phyloP scores from a whole-genome alignment of 2,329 filamentous ascomycete species.

The Fusarium devonianum region DNA sequence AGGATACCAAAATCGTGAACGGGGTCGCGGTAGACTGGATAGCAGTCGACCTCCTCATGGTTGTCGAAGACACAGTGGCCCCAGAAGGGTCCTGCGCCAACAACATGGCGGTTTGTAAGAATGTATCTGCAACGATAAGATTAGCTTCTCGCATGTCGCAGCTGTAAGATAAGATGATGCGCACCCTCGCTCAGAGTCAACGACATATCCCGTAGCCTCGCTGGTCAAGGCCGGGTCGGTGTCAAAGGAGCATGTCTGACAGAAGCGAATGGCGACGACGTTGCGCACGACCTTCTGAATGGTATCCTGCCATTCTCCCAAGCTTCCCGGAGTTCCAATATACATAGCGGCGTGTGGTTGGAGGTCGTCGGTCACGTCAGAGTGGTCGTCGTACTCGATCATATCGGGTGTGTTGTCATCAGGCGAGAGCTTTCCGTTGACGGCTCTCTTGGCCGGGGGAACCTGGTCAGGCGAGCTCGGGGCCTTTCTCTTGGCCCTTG shows the following conservation, averaged over 20 bases:
- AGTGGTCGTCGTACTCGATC: conserved; percentile 50
- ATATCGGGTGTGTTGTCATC: conserved; percentile 59
- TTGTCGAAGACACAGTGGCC: conserved; percentile 99
- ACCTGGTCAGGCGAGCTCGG: conserved; percentile 50
- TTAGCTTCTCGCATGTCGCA: not conserved
- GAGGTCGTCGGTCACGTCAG: conserved; percentile 52
- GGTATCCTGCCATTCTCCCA: conserved; percentile 87
- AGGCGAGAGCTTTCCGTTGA: conserved; percentile 58
- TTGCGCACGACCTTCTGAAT: conserved; percentile 94
- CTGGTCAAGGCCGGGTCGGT: conserved; percentile 94
- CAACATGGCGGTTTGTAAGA: conserved; percentile 89
- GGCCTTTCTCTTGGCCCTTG: conserved; percentile 62
- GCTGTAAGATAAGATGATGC: conserved; percentile 42
- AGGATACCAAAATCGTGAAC: conserved; percentile 99
- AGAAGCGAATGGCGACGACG: conserved; percentile 98
- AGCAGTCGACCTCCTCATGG: conserved; percentile 94
- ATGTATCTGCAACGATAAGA: conserved; percentile 64
- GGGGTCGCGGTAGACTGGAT: conserved; percentile 95
- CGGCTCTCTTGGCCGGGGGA: conserved; percentile 47
- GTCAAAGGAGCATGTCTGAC: conserved; percentile 96
- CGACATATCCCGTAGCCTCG: conserved; percentile 96
- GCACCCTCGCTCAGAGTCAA: conserved; percentile 87
- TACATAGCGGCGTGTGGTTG: conserved; percentile 46
- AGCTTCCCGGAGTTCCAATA: conserved; percentile 49
- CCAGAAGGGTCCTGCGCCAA: conserved; percentile 95